Conservation (phyloP, 352 stramenopile genomes). For the Globisporangium orthogonon region DNA sequence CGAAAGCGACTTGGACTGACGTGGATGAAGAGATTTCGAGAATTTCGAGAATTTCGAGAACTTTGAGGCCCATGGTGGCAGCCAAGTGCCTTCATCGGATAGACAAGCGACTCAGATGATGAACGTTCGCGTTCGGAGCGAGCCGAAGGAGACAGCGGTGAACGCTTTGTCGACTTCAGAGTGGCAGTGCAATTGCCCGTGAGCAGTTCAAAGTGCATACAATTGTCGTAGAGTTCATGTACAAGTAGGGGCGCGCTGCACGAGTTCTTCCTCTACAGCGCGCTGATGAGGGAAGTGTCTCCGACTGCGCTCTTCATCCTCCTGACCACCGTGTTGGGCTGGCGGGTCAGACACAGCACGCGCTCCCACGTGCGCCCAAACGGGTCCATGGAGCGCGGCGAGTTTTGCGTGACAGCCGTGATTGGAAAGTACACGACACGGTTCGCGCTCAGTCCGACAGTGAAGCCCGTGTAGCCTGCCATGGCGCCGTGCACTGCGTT, state of each 20-base stretch:
- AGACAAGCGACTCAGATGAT: no score
- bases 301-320: constrained; percentile 28
- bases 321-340: constrained; percentile 88
- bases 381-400: constrained; percentile 1
- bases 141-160: no score
- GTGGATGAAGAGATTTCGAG: no score
- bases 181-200: neutral
- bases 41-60: no score
- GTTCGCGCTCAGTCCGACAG: constrained; percentile 1
- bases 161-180: no score
- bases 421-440: constrained; percentile 2
- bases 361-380: constrained; percentile 23
- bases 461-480: constrained; percentile 2
- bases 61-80: no score
- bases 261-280: neutral
- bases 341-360: constrained; percentile 91
- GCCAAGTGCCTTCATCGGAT: no score
- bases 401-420: neutral
- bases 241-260: neutral
- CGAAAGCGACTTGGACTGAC: no score
- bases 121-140: no score
- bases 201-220: neutral
- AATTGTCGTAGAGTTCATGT: neutral
- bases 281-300: constrained; percentile 1
- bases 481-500: constrained; percentile 82